Evolutionary conservation across 495 filamentous ascomycete species (phyloP).

Genomic region (Pyrenula massariospora): DNA sequence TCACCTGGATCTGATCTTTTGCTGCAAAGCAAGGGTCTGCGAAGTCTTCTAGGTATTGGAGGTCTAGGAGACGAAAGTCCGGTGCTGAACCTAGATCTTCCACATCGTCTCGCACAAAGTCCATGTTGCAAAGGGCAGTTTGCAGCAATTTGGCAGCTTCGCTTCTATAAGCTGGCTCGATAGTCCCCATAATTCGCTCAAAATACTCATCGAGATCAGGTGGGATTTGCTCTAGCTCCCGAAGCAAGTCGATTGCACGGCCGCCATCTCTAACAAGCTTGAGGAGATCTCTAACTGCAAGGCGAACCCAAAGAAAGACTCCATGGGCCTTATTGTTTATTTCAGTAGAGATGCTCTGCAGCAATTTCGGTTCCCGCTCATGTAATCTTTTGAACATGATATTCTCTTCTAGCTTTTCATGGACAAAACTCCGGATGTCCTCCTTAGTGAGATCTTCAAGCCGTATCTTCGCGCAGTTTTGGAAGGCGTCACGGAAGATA

Average conservation of each 20-base stretch:
- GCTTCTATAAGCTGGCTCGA: background rate
- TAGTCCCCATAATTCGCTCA: background rate
- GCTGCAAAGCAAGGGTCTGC: background rate
- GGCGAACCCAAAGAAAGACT: slow-evolving; percentile 28
- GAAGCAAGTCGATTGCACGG: slow-evolving; percentile 8
- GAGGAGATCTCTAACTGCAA: slow-evolving; percentile 17
- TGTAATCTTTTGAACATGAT: background rate
- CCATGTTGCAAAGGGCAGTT: background rate
- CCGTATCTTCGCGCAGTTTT: slow-evolving; percentile 4
- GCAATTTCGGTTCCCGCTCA: background rate
- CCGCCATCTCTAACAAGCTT: slow-evolving; percentile 19
- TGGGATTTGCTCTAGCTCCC: slow-evolving; percentile 13
- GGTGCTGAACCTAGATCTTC: background rate
- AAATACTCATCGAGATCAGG: slow-evolving; percentile 7
- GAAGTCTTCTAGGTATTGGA: background rate
- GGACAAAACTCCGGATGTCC: slow-evolving; percentile 19
- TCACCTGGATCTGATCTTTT: background rate
- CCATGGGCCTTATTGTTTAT: slow-evolving; percentile 18
- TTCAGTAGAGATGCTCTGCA: slow-evolving; percentile 2
- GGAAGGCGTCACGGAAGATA: slow-evolving; percentile 29
- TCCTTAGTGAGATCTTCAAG: slow-evolving; percentile 18
- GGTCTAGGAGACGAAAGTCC: background rate
- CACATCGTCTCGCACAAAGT: background rate
- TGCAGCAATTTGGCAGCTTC: background rate
- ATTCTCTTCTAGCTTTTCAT: slow-evolving; percentile 13